These are phyloP conservation scores for Boehmeria nivea DNA, from an alignment of 306 rosid species.

Conservation along the genomic window DNA sequence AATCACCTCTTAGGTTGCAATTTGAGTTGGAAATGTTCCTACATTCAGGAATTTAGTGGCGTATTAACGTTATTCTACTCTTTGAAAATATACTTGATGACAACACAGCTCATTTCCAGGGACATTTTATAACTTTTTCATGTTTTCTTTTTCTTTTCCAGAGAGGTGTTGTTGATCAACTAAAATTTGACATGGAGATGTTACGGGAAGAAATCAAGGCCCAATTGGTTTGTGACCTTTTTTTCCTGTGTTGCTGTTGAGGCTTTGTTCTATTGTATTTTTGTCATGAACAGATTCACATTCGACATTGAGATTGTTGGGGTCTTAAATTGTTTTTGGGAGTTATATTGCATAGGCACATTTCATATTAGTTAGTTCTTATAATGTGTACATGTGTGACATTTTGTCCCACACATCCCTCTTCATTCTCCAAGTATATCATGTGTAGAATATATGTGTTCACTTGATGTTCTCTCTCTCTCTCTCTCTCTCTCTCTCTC, in stretches of 20 bases:
- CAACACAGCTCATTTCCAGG: neutral
- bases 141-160: constrained; percentile 34
- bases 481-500: neutral
- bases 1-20: too few relatives aligned
- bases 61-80: neutral
- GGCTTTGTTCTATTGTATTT: neutral
- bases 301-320: too few relatives aligned
- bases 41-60: too few relatives aligned
- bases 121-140: constrained; percentile 5
- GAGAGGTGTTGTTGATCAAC: constrained; percentile 77
- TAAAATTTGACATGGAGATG: constrained; percentile 75
- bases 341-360: too few relatives aligned
- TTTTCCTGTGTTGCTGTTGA: constrained; percentile 6
- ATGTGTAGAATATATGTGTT: too few relatives aligned
- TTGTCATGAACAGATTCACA: neutral
- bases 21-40: too few relatives aligned
- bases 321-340: too few relatives aligned
- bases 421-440: too few relatives aligned
- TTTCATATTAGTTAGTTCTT: too few relatives aligned
- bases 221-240: constrained; percentile 55
- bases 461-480: neutral
- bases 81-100: neutral
- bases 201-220: constrained; percentile 72
- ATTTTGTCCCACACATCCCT: too few relatives aligned
- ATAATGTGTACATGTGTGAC: too few relatives aligned